Base-by-base conservation (phyloP, 306 rosid species). In the Cucurbita argyrosperma region DNA sequence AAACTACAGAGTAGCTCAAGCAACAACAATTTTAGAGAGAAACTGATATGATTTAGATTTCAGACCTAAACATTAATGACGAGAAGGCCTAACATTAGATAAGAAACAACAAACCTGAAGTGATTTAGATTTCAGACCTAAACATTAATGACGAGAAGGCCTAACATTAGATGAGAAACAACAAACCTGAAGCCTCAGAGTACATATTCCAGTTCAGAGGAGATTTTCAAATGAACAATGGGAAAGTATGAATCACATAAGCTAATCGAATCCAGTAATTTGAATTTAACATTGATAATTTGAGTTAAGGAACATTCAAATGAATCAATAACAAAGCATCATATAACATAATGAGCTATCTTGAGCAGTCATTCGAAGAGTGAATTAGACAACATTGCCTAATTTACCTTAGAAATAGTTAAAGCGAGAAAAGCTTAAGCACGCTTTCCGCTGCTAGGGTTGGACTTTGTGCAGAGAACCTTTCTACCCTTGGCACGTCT, bases 401-500 rank as follows among this genome's bases (percentile, higher is more conserved):
- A 73, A 72, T n/a, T 72, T 42, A 72, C 76, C 76, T 18, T 18
- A 38, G 37, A 47, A 61, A 60, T 45, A 43, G 66, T 40, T 35
- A 13, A 52, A 43, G 69, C 45, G 39, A 16, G 37, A 55, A 42
- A 56, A 57, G 47, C 65, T 72, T 82, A 84, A 40, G 85, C 75
- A 7, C 83, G 77, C 78, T 88, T 89, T 61, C 97, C 99, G 30
- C 92, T 89, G 50, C 75, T 87, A 68, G 96, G 87, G 50, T 95
- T 76, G 38, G 93, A 75, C 80, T 95, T 95, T 4, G 97, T 85
- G 91, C 99, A 95, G 60, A 89, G 96, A 71, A 91, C 50, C 84
- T 83, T 95, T 35, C 99, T 84, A 10, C 97, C 99, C 90, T 91
- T 95, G 61, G 96, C 96, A 19, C 96, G 92, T 19, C 99, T 78